Evolutionary conservation across 768 basidiomycete genomes (phyloP), one percentile per base, ranked within the genome.

Genomic region (Tricholoma sp.): DNA sequence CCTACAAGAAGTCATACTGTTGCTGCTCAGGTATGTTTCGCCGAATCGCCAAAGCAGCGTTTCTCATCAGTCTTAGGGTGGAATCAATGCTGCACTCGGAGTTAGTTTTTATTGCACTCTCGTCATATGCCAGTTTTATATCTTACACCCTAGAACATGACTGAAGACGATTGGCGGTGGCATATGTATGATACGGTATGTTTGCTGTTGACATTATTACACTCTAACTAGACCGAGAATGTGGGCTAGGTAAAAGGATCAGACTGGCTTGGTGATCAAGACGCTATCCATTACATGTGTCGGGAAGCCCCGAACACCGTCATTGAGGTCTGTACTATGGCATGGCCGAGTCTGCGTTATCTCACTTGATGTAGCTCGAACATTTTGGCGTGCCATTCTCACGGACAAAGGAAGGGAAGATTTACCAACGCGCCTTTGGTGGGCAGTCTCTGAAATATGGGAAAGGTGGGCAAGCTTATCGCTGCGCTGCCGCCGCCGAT

Each of bases 251-350:
- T 98, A 56, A 99, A 99, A 81, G 97, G 97, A 59, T 97, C 94
- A 52, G 97, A 99, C 76, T 99, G 97, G 97, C 86, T 98, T 37
- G 97, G 97, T 72, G 97, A 99, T 77, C 94, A 95, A 75, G 97
- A 99, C 67, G 97, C 97, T 50, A 98, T 99, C 64, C 97, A 98
- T 68, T 99, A 98, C 77, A 99, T 99, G 97, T 97, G 94, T 72
- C 81, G 94, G 36, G 97, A 99, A 73, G 97, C 97, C 41, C 96
- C 95, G 52, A 80, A 86, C 70, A 89, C 91, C 33, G 95, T 98
- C 61, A 85, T 95, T 51, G 95, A 98, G 82, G 94, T 89, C 54
- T 33, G 76, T 57, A 20, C 20, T 39, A 24, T 47, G 31, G 15
- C 15, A 10, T 50, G 8, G 2, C 29, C 15, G 13, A 52, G 17